Percentiles rank a stretch among this genome's conserved stretches.
Evolutionary conservation across 371 early-diverging fungal genomes (phyloP).

Genomic region (Haplosporangium sp.): DNA sequence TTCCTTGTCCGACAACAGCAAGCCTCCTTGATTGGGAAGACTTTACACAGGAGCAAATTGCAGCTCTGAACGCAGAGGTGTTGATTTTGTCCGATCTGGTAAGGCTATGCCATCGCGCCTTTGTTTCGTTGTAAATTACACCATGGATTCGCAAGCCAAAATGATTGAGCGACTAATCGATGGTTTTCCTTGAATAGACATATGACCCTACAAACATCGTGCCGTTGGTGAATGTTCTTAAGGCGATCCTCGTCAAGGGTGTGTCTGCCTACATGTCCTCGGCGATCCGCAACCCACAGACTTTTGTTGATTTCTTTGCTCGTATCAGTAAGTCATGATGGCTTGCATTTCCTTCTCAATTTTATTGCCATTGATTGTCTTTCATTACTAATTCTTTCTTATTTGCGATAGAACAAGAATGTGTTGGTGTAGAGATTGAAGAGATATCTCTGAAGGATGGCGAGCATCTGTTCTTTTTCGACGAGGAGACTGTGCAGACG

Average conservation of each 20-base stretch:
- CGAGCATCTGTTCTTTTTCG: slow-evolving; percentile 50
- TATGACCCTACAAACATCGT: slow-evolving; percentile 52
- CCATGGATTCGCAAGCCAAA: too few species aligned
- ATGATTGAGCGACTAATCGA: too few species aligned
- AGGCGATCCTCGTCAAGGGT: slow-evolving; percentile 42
- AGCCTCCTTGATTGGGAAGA: slow-evolving; percentile 49
- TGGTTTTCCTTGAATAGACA: slow-evolving; percentile 17
- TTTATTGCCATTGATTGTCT: background rate
- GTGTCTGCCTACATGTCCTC: slow-evolving; percentile 53
- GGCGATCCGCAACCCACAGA: slow-evolving; percentile 50
- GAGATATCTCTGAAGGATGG: slow-evolving; percentile 23
- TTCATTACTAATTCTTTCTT: slow-evolving; percentile 1
- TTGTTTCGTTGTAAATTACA: background rate
- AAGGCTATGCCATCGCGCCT: background rate
- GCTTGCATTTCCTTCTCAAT: background rate
- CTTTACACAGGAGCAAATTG: slow-evolving; percentile 47
- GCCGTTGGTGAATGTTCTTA: slow-evolving; percentile 36
- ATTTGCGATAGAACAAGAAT: slow-evolving; percentile 27
- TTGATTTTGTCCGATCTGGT: slow-evolving; percentile 52
- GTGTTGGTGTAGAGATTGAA: slow-evolving; percentile 34
- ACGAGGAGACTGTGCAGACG: slow-evolving; percentile 46
- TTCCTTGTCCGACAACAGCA: slow-evolving; percentile 36
- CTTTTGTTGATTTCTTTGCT: slow-evolving; percentile 47
- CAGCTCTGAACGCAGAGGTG: slow-evolving; percentile 37
- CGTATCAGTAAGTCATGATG: slow-evolving; percentile 33